Percentiles rank a stretch among this genome's conserved stretches.
Conservation (phyloP, 108 stramenopile genomes). For the Mayamaea pseudoterrestris region DNA sequence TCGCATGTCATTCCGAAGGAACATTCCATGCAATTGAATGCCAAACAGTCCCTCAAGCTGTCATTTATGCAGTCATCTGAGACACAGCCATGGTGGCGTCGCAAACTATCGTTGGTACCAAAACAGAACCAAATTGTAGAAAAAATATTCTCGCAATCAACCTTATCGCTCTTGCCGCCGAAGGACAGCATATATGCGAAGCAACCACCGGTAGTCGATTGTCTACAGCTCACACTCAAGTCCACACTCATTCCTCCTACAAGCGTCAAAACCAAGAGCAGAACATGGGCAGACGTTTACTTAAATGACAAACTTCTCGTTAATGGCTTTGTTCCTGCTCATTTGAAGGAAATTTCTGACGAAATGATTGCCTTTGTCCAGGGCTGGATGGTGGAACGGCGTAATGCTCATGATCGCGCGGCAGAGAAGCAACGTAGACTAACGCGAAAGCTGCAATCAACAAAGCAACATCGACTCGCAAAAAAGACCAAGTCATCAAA, state of each 20-base stretch:
- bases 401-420: slow-evolving; percentile 25
- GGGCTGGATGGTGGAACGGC: slow-evolving; percentile 49
- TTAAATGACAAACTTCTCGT: not conserved
- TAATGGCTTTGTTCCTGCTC: not conserved
- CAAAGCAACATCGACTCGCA: slow-evolving; percentile 3
- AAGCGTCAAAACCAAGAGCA: too few species aligned
- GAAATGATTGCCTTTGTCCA: slow-evolving; percentile 33
- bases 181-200: not conserved
- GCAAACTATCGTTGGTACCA: not conserved
- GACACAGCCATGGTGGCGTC: too few species aligned
- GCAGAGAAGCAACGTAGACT: slow-evolving; percentile 22
- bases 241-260: too few species aligned
- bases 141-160: not conserved
- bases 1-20: slow-evolving; percentile 4
- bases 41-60: not conserved
- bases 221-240: too few species aligned
- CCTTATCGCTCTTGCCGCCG: not conserved
- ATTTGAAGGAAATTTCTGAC: slow-evolving; percentile 1
- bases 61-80: not conserved
- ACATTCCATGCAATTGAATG: not conserved
- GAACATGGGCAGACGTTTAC: too few species aligned
- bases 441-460: slow-evolving; percentile 6
- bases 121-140: not conserved
- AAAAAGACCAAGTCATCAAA: slow-evolving; percentile 15
- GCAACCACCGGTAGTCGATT: too few species aligned